Evolutionary conservation across 2,329 filamentous ascomycete genomes (phyloP).

Genomic region (Trichoderma sp.): DNA sequence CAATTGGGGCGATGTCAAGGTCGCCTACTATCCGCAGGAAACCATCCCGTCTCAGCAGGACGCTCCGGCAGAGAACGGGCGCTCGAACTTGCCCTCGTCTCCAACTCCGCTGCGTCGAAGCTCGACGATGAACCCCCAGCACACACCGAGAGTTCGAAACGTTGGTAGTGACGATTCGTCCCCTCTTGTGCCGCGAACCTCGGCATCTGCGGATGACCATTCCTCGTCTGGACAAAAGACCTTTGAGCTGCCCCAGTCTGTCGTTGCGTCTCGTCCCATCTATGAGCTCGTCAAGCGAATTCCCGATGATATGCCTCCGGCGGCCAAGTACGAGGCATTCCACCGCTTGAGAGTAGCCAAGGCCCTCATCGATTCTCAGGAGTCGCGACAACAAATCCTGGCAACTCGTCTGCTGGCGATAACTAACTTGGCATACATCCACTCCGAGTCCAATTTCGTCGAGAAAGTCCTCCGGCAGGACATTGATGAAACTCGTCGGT

Average conservation of each 20-base stretch:
- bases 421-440: conserved; percentile 87
- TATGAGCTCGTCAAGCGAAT: conserved; percentile 60
- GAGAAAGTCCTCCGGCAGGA: conserved; percentile 87
- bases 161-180: conserved; percentile 48
- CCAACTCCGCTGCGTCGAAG: conserved; percentile 76
- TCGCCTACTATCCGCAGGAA: conserved; percentile 72
- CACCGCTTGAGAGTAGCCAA: conserved; percentile 83
- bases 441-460: conserved; percentile 78
- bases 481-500: conserved; percentile 81
- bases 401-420: conserved; percentile 83
- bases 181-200: conserved; percentile 51
- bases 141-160: conserved; percentile 46
- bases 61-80: conserved; percentile 35
- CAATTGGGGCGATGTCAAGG: conserved; percentile 77
- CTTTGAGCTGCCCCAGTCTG: conserved; percentile 65
- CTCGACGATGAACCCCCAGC: conserved; percentile 55
- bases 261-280: conserved; percentile 55
- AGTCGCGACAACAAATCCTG: conserved; percentile 73
- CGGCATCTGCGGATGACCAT: conserved; percentile 43
- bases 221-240: conserved; percentile 53
- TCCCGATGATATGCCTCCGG: conserved; percentile 67
- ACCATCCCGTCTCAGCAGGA: conserved; percentile 33
- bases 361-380: conserved; percentile 67
- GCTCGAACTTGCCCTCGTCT: conserved; percentile 61
- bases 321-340: conserved; percentile 80